These are phyloP conservation scores for Cladosporium sp. DNA, from an alignment of 2,329 filamentous ascomycete species.

Conservation along the genomic window DNA sequence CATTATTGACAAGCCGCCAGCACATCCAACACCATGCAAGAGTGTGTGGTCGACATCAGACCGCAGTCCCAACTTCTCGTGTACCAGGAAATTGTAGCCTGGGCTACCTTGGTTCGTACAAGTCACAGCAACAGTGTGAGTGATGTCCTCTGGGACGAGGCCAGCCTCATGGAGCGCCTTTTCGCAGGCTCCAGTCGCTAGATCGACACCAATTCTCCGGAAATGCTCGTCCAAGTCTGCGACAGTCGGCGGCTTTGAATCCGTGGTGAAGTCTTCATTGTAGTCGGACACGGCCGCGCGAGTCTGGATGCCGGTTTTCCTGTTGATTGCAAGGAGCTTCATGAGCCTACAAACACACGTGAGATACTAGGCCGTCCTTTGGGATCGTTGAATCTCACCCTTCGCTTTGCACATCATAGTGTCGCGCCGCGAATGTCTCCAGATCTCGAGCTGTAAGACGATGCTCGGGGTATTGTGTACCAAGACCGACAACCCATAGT, in stretches of 20 bases:
- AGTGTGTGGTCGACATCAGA: constrained; percentile 37
- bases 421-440: background rate
- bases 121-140: constrained; percentile 42
- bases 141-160: constrained; percentile 32
- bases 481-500: constrained; percentile 6
- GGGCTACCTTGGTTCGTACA: constrained; percentile 42
- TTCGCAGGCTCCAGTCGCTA: constrained; percentile 36
- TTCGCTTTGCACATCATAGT: background rate
- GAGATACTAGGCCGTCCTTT: background rate
- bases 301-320: constrained; percentile 12
- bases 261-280: background rate
- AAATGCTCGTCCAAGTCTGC: constrained; percentile 33
- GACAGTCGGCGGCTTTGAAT: background rate
- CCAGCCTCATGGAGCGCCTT: constrained; percentile 37
- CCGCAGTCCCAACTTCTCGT: constrained; percentile 34
- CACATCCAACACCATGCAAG: constrained; percentile 42
- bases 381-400: background rate
- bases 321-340: constrained; percentile 16
- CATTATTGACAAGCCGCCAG: constrained; percentile 36
- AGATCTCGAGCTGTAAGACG: background rate
- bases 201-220: constrained; percentile 33
- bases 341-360: background rate
- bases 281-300: background rate
- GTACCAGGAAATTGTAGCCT: constrained; percentile 41
- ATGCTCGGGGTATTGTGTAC: constrained; percentile 10